Percentiles rank a stretch among this genome's conserved stretches.
phyloP scores from a whole-genome alignment of 2,329 filamentous ascomycete genomes.

The Epichloe gansuensis region DNA sequence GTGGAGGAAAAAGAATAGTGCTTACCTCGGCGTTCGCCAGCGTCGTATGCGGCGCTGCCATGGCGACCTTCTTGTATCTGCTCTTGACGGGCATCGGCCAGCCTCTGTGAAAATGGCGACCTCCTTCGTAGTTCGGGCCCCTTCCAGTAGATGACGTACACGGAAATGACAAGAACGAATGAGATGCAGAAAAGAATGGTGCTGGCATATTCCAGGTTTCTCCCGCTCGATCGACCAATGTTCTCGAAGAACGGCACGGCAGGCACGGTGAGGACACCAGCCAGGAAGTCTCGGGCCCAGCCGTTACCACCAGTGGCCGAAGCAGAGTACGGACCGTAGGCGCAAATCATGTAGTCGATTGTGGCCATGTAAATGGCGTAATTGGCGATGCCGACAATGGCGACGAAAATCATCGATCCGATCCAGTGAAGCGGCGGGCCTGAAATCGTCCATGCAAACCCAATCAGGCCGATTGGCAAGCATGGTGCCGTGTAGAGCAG shows the following conservation, averaged over 20 bases:
- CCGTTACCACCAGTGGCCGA: constrained; percentile 67
- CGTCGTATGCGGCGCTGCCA: constrained; percentile 15
- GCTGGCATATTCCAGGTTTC: constrained; percentile 44
- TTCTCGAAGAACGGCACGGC: constrained; percentile 52
- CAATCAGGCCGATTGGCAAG: constrained; percentile 53
- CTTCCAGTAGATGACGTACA: constrained; percentile 55
- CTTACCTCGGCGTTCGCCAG: constrained; percentile 16
- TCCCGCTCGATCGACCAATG: constrained; percentile 32
- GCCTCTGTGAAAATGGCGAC: constrained; percentile 52
- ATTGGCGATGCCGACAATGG: constrained; percentile 59
- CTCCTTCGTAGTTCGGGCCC: constrained; percentile 45
- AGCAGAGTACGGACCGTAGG: constrained; percentile 60
- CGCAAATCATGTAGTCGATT: constrained; percentile 66
- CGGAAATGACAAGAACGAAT: constrained; percentile 45
- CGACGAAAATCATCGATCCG: constrained; percentile 50
- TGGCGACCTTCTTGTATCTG: constrained; percentile 17
- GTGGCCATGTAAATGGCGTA: constrained; percentile 65
- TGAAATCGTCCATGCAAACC: constrained; percentile 56
- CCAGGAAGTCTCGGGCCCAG: constrained; percentile 60
- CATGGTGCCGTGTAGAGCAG: constrained; percentile 49
- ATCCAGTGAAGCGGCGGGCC: constrained; percentile 56
- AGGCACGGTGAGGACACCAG: constrained; percentile 57
- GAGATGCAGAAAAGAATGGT: constrained; percentile 53
- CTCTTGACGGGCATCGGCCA: constrained; percentile 32
- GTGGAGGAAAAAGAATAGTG: not conserved